These are phyloP conservation scores for Flueggea neowawraea DNA, from an alignment of 441 rosid genomes.

Conservation along the genomic window DNA sequence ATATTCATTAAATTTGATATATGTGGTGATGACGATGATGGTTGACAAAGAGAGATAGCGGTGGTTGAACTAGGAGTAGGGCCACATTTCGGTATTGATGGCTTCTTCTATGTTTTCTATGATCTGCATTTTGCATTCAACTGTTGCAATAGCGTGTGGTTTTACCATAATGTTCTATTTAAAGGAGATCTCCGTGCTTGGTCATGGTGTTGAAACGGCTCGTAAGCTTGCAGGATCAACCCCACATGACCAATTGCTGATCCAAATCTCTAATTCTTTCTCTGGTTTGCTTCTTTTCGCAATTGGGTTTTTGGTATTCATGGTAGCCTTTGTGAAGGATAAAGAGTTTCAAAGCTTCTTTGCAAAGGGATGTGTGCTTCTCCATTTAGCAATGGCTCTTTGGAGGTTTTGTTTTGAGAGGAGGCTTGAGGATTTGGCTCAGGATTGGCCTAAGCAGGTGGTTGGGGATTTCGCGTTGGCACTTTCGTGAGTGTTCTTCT, in stretches of 20 bases:
- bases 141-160: slow-evolving; percentile 36
- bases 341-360: slow-evolving; percentile 46
- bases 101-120: slow-evolving; percentile 33
- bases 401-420: slow-evolving; percentile 54
- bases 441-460: slow-evolving; percentile 52
- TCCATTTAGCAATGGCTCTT: slow-evolving; percentile 44
- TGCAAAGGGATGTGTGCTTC: slow-evolving; percentile 47
- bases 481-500: slow-evolving; percentile 50
- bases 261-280: slow-evolving; percentile 50
- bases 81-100: slow-evolving; percentile 8
- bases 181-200: slow-evolving; percentile 33
- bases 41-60: too few species aligned
- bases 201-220: slow-evolving; percentile 35
- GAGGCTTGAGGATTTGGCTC: slow-evolving; percentile 50
- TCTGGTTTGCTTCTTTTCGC: slow-evolving; percentile 48
- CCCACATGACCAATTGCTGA: slow-evolving; percentile 39
- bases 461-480: slow-evolving; percentile 47
- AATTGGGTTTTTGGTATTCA: slow-evolving; percentile 44
- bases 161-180: slow-evolving; percentile 50
- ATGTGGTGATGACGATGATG: background rate
- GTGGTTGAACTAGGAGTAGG: background rate
- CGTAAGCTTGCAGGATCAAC: slow-evolving; percentile 44
- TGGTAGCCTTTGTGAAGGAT: slow-evolving; percentile 58
- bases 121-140: slow-evolving; percentile 45
- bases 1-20: too few species aligned